phyloP scores from a whole-genome alignment of 192 early-diverging fungal genomes.

The Kickxella alabastrina region DNA sequence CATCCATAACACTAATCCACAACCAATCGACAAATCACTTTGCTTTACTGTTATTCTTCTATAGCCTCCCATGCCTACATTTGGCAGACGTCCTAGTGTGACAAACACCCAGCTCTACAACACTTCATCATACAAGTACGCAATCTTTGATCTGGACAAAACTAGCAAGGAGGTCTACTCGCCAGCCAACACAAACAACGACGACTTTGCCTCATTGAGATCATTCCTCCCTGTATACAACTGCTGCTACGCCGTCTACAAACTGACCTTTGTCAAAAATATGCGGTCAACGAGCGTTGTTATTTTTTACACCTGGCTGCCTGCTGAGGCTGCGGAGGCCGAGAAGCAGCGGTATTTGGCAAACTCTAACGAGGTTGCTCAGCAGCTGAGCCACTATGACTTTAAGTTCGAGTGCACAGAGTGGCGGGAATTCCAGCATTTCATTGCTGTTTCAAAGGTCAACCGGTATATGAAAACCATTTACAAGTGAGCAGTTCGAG shows the following conservation, averaged over 20 bases:
- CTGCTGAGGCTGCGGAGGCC: slow-evolving; percentile 1
- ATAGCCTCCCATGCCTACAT: slow-evolving; percentile 4
- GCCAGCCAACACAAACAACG: slow-evolving; percentile 1
- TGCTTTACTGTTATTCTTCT: too few relatives aligned
- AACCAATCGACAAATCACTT: too few relatives aligned
- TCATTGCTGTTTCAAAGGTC: slow-evolving; percentile 1
- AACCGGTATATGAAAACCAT: background rate
- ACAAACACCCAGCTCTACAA: background rate
- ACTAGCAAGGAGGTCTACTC: slow-evolving; percentile 4
- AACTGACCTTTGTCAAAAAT: slow-evolving; percentile 9
- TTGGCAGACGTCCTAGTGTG: background rate
- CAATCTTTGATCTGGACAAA: slow-evolving; percentile 11
- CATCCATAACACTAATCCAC: too few relatives aligned
- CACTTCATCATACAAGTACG: slow-evolving; percentile 21
- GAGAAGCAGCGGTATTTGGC: slow-evolving; percentile 13
- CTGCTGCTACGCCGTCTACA: slow-evolving; percentile 24
- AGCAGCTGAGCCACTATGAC: slow-evolving; percentile 16
- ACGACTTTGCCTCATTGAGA: slow-evolving; percentile 10
- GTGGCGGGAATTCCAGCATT: slow-evolving; percentile 18
- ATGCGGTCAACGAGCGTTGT: slow-evolving; percentile 7
- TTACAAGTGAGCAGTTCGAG: too few relatives aligned
- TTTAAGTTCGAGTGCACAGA: slow-evolving; percentile 11
- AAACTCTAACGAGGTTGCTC: background rate
- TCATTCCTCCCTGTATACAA: slow-evolving; percentile 9
- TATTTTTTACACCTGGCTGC: slow-evolving; percentile 23